Percentiles rank a stretch among this genome's conserved stretches.
These are phyloP conservation scores for Rosa multiflora DNA, from an alignment of 306 rosid genomes.

Conservation along the genomic window DNA sequence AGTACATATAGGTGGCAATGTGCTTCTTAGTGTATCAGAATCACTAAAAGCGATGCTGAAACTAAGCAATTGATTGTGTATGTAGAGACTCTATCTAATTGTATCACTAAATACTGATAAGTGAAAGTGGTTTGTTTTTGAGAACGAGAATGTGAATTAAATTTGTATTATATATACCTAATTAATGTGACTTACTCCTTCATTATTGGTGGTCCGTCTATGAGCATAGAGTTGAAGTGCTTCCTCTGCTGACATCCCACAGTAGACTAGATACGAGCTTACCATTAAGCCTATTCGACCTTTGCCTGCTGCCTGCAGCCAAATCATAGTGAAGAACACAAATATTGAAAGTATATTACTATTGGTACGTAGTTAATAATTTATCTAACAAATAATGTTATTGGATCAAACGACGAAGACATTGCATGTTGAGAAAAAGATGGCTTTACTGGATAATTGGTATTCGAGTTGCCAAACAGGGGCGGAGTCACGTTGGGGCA, in stretches of 20 bases:
- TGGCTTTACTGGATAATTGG: too few relatives aligned
- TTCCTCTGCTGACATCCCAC: conserved; percentile 82
- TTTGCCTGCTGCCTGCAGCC: conserved; percentile 87
- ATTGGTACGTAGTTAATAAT: too few relatives aligned
- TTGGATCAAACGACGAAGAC: too few relatives aligned
- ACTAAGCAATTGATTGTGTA: not conserved
- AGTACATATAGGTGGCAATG: conserved; percentile 2
- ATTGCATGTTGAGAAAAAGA: too few relatives aligned
- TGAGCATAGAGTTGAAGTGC: conserved; percentile 90
- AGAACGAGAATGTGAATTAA: not conserved
- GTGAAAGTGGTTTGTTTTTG: conserved; percentile 10
- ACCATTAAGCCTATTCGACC: conserved; percentile 98
- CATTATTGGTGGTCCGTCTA: conserved; percentile 83
- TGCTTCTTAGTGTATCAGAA: not conserved
- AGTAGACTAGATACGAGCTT: conserved; percentile 67
- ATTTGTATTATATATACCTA: conserved; percentile 38
- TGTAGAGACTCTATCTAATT: not conserved
- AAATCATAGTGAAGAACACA: not conserved
- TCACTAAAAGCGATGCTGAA: not conserved
- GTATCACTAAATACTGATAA: not conserved
- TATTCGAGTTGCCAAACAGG: not conserved
- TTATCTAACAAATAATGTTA: not conserved
- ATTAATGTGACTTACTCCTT: conserved; percentile 85
- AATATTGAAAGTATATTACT: not conserved
- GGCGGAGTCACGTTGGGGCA: too few relatives aligned